Evolutionary conservation across 192 early-diverging fungal species (phyloP).

Genomic region (Coemansia sp.): DNA sequence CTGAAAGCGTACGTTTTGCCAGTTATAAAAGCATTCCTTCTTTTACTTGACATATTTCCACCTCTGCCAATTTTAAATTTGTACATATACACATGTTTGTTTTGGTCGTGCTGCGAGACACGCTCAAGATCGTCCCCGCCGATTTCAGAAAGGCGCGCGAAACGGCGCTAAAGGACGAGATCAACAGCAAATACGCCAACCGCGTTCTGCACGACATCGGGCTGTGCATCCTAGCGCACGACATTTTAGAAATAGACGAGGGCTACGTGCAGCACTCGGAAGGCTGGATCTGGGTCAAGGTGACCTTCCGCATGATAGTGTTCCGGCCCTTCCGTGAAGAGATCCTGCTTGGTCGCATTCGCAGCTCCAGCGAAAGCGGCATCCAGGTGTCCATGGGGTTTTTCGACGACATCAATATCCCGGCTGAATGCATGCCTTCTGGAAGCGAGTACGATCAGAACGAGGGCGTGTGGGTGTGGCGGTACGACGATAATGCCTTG

Average conservation of each 20-base stretch:
- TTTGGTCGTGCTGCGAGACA: conserved; percentile 77
- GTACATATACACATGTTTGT: conserved; percentile 69
- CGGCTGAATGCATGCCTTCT: conserved; percentile 59
- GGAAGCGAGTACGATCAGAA: conserved; percentile 63
- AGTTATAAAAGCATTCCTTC: no score
- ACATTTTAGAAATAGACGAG: conserved; percentile 79
- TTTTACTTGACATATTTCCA: no score
- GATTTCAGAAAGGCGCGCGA: conserved; percentile 74
- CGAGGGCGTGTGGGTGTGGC: conserved; percentile 85
- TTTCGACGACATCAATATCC: conserved; percentile 89
- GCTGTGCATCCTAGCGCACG: conserved; percentile 81
- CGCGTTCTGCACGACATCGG: conserved; percentile 82
- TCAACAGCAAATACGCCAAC: conserved; percentile 93
- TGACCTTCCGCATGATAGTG: conserved; percentile 79
- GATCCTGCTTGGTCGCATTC: conserved; percentile 75
- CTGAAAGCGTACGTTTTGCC: no score
- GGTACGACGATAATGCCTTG: conserved; percentile 70
- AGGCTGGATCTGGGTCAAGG: conserved; percentile 74
- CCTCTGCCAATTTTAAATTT: conserved; percentile 1
- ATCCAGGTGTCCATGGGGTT: conserved; percentile 76
- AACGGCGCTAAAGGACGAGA: conserved; percentile 78
- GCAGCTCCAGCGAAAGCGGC: conserved; percentile 65
- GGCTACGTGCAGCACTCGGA: conserved; percentile 78
- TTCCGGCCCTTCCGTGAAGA: conserved; percentile 92
- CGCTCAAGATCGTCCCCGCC: conserved; percentile 75